Evolutionary conservation across 352 stramenopile genomes (phyloP).

Genomic region (Phytophthora rubi): DNA sequence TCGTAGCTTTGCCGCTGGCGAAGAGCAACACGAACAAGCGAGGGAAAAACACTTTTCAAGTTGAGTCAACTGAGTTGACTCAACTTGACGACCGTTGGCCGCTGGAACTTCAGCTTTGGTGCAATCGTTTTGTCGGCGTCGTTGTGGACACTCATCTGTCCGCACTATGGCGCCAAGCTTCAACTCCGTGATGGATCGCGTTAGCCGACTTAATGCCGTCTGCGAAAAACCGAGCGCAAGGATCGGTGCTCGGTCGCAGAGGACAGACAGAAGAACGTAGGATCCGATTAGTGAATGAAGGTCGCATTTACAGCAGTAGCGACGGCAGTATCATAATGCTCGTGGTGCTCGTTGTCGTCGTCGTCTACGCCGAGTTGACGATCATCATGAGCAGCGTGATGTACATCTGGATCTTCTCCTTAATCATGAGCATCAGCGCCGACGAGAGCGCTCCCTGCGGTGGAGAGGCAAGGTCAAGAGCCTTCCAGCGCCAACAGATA

Average conservation of each 20-base stretch:
- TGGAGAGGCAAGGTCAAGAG: not conserved
- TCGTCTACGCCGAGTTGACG: constrained; percentile 41
- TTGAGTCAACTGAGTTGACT: no score
- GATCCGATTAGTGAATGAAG: constrained; percentile 17
- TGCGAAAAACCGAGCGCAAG: constrained; percentile 20
- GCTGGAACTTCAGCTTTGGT: not conserved
- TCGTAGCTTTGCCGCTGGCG: not conserved
- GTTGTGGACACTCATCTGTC: not conserved
- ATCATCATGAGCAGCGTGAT: constrained; percentile 87
- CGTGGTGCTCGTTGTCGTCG: not conserved
- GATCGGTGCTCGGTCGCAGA: not conserved
- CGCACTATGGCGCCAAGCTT: not conserved
- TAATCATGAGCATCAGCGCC: constrained; percentile 98
- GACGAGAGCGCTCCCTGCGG: constrained; percentile 94
- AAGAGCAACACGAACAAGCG: not conserved
- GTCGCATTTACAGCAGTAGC: constrained; percentile 3
- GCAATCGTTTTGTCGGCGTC: not conserved
- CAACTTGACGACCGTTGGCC: not conserved
- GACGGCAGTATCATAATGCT: not conserved
- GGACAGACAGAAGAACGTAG: not conserved
- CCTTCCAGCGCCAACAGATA: not conserved
- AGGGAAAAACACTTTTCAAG: not conserved
- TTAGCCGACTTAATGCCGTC: constrained; percentile 17
- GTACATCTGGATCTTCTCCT: constrained; percentile 96
- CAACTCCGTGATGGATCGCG: not conserved